phyloP scores from a whole-genome alignment of 2,329 filamentous ascomycete genomes.

The Hirsutella thompsonii region DNA sequence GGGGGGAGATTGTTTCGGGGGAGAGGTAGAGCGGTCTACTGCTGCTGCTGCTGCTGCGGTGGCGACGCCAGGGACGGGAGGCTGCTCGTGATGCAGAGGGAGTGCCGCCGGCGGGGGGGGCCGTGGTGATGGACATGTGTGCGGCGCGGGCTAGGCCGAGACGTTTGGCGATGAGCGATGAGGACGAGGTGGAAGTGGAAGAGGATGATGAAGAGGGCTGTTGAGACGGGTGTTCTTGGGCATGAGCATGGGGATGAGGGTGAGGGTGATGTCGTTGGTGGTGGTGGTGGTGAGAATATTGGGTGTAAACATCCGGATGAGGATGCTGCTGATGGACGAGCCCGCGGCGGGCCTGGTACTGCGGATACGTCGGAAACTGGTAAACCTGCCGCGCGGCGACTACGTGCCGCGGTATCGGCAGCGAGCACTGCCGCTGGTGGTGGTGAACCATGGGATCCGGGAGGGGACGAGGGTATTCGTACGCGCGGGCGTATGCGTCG shows the following conservation, averaged over 20 bases:
- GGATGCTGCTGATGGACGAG: too few relatives aligned
- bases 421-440: too few relatives aligned
- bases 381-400: too few relatives aligned
- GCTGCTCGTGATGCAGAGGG: background rate
- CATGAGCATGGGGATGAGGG: slow-evolving; percentile 3
- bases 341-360: too few relatives aligned
- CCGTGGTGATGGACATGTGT: slow-evolving; percentile 24
- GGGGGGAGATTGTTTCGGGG: slow-evolving; percentile 2
- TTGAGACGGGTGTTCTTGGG: background rate
- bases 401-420: too few relatives aligned
- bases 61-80: background rate
- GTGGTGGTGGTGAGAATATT: slow-evolving; percentile 6
- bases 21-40: background rate
- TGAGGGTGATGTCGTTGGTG: slow-evolving; percentile 7
- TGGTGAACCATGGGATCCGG: too few relatives aligned
- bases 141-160: slow-evolving; percentile 36
- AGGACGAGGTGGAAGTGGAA: slow-evolving; percentile 8
- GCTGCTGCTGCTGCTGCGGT: background rate
- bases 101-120: background rate
- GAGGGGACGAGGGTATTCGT: too few relatives aligned
- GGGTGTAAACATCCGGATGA: too few relatives aligned
- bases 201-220: background rate
- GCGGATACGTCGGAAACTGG: too few relatives aligned
- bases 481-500: too few relatives aligned
- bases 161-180: slow-evolving; percentile 36